phyloP scores from a whole-genome alignment of 129 eudicot genomes.

The Solidago caesia region DNA sequence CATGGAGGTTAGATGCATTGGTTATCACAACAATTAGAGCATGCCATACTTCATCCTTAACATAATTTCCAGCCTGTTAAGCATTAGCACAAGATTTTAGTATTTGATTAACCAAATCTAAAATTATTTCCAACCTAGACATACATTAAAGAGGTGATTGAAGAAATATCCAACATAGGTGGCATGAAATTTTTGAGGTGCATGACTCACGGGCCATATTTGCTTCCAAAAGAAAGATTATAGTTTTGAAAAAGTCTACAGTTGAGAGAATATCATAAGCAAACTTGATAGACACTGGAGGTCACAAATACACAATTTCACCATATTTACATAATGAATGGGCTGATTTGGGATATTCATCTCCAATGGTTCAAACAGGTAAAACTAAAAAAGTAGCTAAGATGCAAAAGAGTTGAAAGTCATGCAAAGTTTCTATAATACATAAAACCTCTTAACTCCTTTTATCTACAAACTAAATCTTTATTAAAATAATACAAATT shows the following conservation, averaged over 20 bases:
- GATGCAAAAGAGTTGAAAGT: neutral
- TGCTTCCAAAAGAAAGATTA: conserved; percentile 12
- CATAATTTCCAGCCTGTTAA: conserved; percentile 90
- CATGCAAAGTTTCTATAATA: neutral
- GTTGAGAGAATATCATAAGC: conserved; percentile 1
- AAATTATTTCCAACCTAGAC: conserved; percentile 1
- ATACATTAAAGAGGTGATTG: neutral
- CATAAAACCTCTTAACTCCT: neutral
- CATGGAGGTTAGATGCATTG: conserved; percentile 89
- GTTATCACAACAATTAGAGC: conserved; percentile 83
- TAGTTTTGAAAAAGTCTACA: conserved; percentile 2
- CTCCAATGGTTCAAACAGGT: neutral
- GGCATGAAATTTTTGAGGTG: neutral
- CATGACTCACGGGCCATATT: neutral
- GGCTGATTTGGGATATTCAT: neutral
- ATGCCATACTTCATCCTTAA: conserved; percentile 96
- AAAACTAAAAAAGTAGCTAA: neutral
- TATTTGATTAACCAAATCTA: conserved; percentile 19
- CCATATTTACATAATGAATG: neutral
- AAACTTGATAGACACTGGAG: neutral
- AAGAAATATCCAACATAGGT: neutral
- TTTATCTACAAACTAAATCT: neutral
- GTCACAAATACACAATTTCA: neutral
- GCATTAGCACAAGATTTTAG: conserved; percentile 40
- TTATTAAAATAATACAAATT: neutral